Percentiles rank a stretch among this genome's conserved stretches.
Evolutionary conservation across 1,284 basidiomycete species (phyloP).

Genomic region (Trichosporon asahii): DNA sequence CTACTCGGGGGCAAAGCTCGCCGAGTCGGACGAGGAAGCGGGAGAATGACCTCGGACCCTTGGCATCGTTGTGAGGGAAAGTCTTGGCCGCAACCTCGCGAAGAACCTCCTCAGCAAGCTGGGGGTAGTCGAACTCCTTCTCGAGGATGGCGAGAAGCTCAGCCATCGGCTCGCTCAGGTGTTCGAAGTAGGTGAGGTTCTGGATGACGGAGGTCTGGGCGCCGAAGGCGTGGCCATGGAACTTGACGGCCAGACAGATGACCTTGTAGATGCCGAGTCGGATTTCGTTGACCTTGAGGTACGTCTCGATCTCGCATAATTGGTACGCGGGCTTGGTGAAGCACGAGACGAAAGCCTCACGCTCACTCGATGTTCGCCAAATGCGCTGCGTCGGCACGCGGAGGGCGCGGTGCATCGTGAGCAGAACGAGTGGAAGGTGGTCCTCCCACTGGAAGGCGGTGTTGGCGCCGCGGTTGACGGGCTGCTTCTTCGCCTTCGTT

Average conservation of each 20-base stretch:
- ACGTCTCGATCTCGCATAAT: slow-evolving; percentile 77
- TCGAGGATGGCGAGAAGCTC: slow-evolving; percentile 77
- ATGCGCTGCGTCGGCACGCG: slow-evolving; percentile 72
- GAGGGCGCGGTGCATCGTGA: slow-evolving; percentile 67
- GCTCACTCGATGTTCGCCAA: slow-evolving; percentile 79
- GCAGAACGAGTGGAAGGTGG: slow-evolving; percentile 67
- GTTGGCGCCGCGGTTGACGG: not conserved
- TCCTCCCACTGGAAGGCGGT: slow-evolving; percentile 70
- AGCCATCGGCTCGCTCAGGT: slow-evolving; percentile 89
- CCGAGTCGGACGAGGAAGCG: slow-evolving; percentile 79
- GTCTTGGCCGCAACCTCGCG: slow-evolving; percentile 52
- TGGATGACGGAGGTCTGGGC: slow-evolving; percentile 90
- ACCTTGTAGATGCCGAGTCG: slow-evolving; percentile 76
- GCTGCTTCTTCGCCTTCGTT: slow-evolving; percentile 57
- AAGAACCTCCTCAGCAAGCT: slow-evolving; percentile 85
- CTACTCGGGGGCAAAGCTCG: slow-evolving; percentile 76
- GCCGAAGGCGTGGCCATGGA: slow-evolving; percentile 76
- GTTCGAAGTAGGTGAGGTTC: slow-evolving; percentile 88
- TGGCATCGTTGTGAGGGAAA: slow-evolving; percentile 62
- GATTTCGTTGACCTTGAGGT: slow-evolving; percentile 77
- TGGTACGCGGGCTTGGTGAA: slow-evolving; percentile 82
- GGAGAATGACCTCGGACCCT: slow-evolving; percentile 81
- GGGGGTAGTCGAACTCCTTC: slow-evolving; percentile 82
- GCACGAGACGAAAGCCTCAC: slow-evolving; percentile 78
- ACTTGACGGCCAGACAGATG: slow-evolving; percentile 87